Percentiles rank a stretch among this genome's conserved stretches.
phyloP scores from a whole-genome alignment of 495 filamentous ascomycete genomes.

The Elasticomyces elasticus region DNA sequence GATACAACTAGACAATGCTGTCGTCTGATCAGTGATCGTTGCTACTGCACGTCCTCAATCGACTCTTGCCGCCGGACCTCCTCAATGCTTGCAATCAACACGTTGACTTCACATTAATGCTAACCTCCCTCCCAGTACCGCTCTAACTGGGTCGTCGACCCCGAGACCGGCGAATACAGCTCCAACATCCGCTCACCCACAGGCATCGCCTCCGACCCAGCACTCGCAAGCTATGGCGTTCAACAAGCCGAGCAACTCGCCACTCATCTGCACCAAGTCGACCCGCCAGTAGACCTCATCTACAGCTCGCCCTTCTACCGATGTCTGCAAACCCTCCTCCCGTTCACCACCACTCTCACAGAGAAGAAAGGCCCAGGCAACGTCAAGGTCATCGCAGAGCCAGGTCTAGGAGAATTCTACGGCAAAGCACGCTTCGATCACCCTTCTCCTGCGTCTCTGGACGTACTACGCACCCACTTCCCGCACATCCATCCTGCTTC shows the following conservation, averaged over 20 bases:
- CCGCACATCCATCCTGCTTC: conserved; percentile 40
- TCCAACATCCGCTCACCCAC: conserved; percentile 65
- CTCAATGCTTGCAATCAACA: not conserved
- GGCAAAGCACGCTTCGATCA: conserved; percentile 72
- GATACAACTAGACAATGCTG: not conserved
- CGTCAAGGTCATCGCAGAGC: conserved; percentile 55
- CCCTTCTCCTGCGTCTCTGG: conserved; percentile 57
- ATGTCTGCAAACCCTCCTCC: conserved; percentile 78
- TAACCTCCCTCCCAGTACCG: conserved; percentile 58
- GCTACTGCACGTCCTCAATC: too few relatives aligned
- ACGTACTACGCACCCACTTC: conserved; percentile 54
- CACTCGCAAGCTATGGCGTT: conserved; percentile 75
- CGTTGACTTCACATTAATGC: not conserved
- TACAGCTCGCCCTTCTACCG: conserved; percentile 87
- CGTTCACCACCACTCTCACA: conserved; percentile 46
- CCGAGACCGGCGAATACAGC: conserved; percentile 62
- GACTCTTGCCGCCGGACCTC: too few relatives aligned
- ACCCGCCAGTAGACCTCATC: conserved; percentile 61
- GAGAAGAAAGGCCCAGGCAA: conserved; percentile 26
- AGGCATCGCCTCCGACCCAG: conserved; percentile 75
- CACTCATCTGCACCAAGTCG: conserved; percentile 45
- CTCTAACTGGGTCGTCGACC: conserved; percentile 76
- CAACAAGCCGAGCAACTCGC: conserved; percentile 74
- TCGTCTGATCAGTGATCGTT: too few relatives aligned
- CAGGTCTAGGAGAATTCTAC: conserved; percentile 85